phyloP scores from a whole-genome alignment of 163 green algal genomes.

The Chloroidium sp. region DNA sequence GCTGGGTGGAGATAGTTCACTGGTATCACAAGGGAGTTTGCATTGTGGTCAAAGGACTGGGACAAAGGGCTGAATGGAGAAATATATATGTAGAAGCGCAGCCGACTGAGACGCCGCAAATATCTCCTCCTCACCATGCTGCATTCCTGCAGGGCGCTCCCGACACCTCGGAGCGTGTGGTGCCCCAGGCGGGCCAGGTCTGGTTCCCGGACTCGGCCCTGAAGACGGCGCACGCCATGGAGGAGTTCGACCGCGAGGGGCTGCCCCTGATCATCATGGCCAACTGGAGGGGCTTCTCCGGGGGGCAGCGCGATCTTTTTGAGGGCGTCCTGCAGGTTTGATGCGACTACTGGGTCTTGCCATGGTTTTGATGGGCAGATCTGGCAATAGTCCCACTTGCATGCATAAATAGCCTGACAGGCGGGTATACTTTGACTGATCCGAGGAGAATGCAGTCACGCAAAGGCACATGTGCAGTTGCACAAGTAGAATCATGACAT shows the following conservation, averaged over 20 bases:
- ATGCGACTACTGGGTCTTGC: not conserved
- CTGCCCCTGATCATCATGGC: conserved; percentile 96
- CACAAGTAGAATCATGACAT: too few species aligned
- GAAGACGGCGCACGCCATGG: conserved; percentile 95
- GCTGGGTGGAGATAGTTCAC: too few species aligned
- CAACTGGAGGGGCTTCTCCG: conserved; percentile 98
- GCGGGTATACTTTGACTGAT: too few species aligned
- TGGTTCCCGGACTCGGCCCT: conserved; percentile 95
- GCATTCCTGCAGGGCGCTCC: conserved; percentile 40
- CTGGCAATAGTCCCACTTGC: too few species aligned
- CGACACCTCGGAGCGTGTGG: conserved; percentile 63
- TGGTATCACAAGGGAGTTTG: too few species aligned
- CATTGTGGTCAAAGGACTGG: too few species aligned
- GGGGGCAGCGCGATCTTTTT: conserved; percentile 94
- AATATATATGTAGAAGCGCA: too few species aligned
- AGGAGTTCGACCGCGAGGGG: conserved; percentile 93
- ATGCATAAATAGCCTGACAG: too few species aligned
- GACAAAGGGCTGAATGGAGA: too few species aligned
- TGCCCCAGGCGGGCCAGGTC: conserved; percentile 79
- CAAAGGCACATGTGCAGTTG: not conserved
- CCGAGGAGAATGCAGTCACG: not conserved
- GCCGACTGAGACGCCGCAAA: too few species aligned
- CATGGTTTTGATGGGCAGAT: too few species aligned
- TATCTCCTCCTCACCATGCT: too few species aligned
- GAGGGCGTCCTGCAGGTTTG: conserved; percentile 88